Base-by-base conservation (phyloP, 2,329 filamentous ascomycete genomes). In the Cordyceps fumosorosea region DNA sequence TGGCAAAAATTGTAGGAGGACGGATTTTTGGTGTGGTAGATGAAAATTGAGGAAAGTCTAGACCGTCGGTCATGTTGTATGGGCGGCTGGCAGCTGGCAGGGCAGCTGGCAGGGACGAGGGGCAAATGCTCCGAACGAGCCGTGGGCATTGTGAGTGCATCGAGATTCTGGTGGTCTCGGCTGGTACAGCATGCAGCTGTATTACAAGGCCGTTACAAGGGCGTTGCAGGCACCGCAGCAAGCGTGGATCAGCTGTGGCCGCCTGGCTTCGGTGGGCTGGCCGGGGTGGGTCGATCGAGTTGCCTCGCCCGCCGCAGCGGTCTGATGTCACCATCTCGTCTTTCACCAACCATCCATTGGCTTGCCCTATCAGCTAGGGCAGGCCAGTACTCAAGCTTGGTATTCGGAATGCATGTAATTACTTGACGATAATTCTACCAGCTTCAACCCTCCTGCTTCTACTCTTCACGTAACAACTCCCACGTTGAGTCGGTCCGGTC, bases 91-190 rank as follows among this genome's bases (percentile, higher is more conserved):
- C 56, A 50, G 32, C 16, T 50, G 55, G 32, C 51, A 53, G 11
- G 8, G 42, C 26, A 29, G 29, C 29, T 29, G 29, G 29, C 29
- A 29, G 29, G 8, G 26, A 7, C 29, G 52, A 56, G 59, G 59
- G 59, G 52, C 59, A 61, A 61, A 61, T n/a, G 59, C 50, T 61
- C 59, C 59, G 59, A 44, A 22, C 26, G 3, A 55, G 40, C 59
- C 59, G 37, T 26, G 56, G 37, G 45, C 56, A 58, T 32, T 50
- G n/a, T n/a, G n/a, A n/a, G n/a, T 50, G 56, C 56, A 58, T 58
- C 56, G 56, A 42, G 26, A 44, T 48, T 57, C 8, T 22, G n/a
- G 5, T 20, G n/a, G n/a, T n/a, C n/a, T n/a, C n/a, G n/a, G n/a
- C n/a, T n/a, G n/a, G n/a, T n/a, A n/a, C n/a, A n/a, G n/a, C n/a